Evolutionary conservation across 2,329 filamentous ascomycete genomes (phyloP), one percentile per base, ranked within the genome.

Genomic region (Colletotrichum lentis): DNA sequence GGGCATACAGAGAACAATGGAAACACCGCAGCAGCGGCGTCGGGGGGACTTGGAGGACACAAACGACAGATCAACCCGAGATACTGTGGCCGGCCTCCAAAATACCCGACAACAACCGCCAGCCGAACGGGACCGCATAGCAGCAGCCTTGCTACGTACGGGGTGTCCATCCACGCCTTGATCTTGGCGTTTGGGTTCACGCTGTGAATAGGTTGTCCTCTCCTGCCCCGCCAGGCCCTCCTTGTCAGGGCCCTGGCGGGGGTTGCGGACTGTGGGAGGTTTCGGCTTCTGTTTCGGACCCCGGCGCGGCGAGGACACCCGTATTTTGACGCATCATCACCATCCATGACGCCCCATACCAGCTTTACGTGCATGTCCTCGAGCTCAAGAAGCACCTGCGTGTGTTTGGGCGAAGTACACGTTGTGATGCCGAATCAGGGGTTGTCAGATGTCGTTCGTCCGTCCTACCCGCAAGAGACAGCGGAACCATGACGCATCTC

Each of bases 171-270:
- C 31, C 31, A 54, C 3, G 39, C 8, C 11, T 16, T 6, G 31
- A 1, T 43, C 63, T 56, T 62, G 43, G 50, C 58, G 58, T 44
- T 66, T 20, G 8, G 49, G 50, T 35, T 8, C 63, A 14, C 50
- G 63, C 55, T 22, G 50, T 50, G 58, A 1, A 50, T 62, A 62
- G 63, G 55, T 50, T 62, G 57, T 16, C 27, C 18, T 52, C 49
- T 27, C 4, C 22, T 18, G 27, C 4, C 27, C 1, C 5, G 27
- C 27, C 27, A 31, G 27, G 27, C 27, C 27, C 27, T 31, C 27
- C 27, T 31, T 31, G 27, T 7, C 27, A 7, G 27, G 27, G 27
- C 27, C 27, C 7, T 31, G 7, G 27, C 7, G 27, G 27, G 18
- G 27, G 18, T 16, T 24, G 49, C 49, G 49, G 18, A 5, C 27